Evolutionary conservation across 805 yeast genomes (phyloP).

Genomic region (Middelhovenomyces tepae): DNA sequence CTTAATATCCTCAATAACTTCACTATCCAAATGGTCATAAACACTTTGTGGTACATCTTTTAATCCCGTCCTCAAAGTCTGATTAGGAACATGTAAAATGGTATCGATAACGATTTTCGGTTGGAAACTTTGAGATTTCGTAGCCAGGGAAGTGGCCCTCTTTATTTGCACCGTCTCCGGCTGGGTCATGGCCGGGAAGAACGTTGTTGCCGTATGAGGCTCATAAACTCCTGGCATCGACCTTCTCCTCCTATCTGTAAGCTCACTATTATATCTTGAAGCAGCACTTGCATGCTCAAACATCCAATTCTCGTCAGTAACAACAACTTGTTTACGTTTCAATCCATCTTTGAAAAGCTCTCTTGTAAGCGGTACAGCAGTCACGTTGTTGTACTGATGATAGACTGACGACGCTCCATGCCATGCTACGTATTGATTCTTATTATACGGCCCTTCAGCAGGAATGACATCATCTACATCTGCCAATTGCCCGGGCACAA

Average conservation of each 20-base stretch:
- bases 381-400: conserved; percentile 25
- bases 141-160: background rate
- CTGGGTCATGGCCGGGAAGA: conserved; percentile 69
- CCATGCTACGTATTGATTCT: conserved; percentile 48
- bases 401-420: conserved; percentile 39
- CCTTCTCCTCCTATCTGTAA: conserved; percentile 50
- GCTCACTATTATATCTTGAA: conserved; percentile 55
- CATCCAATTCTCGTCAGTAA: conserved; percentile 21
- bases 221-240: conserved; percentile 53
- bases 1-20: conserved; percentile 52
- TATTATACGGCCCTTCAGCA: conserved; percentile 35
- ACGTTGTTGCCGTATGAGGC: conserved; percentile 73
- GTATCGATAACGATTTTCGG: conserved; percentile 14
- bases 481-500: conserved; percentile 61
- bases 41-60: conserved; percentile 47
- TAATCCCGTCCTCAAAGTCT: conserved; percentile 56
- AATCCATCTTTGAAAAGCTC: conserved; percentile 16
- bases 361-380: conserved; percentile 22
- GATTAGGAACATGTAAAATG: conserved; percentile 32
- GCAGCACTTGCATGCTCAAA: conserved; percentile 65
- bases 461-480: conserved; percentile 51
- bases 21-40: conserved; percentile 36
- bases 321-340: conserved; percentile 23
- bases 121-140: background rate
- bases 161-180: conserved; percentile 37